Percentiles rank a stretch among this genome's conserved stretches.
These are phyloP conservation scores for Gentiana dahurica DNA, from an alignment of 257 asterid species.

Conservation along the genomic window DNA sequence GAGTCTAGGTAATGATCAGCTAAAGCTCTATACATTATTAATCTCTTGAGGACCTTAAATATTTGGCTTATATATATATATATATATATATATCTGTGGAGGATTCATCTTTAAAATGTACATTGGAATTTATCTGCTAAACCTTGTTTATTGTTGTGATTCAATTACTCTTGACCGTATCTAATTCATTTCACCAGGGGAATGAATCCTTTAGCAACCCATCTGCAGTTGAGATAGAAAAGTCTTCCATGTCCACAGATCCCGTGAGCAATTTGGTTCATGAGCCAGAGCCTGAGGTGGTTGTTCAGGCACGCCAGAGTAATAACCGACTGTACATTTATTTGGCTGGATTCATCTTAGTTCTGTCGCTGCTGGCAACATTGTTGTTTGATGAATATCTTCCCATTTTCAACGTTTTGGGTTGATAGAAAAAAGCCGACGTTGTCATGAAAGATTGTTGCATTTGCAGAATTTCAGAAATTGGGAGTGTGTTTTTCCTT, in stretches of 20 bases:
- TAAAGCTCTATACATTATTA: no score
- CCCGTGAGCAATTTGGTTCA: slow-evolving; percentile 10
- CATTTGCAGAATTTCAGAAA: slow-evolving; percentile 5
- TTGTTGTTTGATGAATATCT: slow-evolving; percentile 20
- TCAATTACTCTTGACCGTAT: no score
- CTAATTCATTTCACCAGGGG: slow-evolving; percentile 19
- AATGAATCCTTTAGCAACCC: slow-evolving; percentile 21
- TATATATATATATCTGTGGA: no score
- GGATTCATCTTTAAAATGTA: no score
- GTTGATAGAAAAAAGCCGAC: slow-evolving; percentile 10
- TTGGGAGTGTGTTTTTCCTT: slow-evolving; percentile 5
- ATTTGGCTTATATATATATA: no score
- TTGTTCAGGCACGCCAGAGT: slow-evolving; percentile 12
- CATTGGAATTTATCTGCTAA: no score
- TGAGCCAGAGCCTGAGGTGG: slow-evolving; percentile 16
- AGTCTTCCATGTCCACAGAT: slow-evolving; percentile 12
- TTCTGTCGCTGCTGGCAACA: slow-evolving; percentile 38
- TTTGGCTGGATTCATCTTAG: slow-evolving; percentile 25
- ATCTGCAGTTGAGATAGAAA: slow-evolving; percentile 11
- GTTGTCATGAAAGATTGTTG: neutral
- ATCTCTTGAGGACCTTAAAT: no score
- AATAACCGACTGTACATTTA: slow-evolving; percentile 20
- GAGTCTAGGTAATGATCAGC: no score
- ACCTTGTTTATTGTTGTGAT: no score
- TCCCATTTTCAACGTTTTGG: slow-evolving; percentile 7